A percentile compares a stretch with the other conserved stretches of the same genome.
Conservation (phyloP, 2,329 filamentous ascomycete species). For the Microsporum audouinii region DNA sequence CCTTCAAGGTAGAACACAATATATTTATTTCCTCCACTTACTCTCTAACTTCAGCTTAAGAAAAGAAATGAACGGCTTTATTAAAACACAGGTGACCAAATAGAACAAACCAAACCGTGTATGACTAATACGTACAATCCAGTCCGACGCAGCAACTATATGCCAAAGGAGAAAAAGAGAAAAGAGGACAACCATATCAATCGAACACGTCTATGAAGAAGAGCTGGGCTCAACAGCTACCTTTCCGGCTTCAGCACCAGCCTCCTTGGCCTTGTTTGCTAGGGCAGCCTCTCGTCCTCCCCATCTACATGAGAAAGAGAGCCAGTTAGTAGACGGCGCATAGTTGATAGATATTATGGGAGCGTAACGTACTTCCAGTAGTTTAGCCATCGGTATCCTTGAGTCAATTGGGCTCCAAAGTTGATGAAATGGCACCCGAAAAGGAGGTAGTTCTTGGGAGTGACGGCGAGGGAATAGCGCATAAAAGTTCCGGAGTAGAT, state of each 20-base stretch:
- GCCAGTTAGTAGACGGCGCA: background rate
- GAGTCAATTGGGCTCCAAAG: constrained; percentile 49
- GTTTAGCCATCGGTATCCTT: constrained; percentile 51
- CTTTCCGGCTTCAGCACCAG: constrained; percentile 20
- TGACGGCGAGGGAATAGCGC: constrained; percentile 54
- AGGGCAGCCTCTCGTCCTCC: constrained; percentile 33
- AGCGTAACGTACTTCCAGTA: constrained; percentile 43
- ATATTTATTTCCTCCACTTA: background rate
- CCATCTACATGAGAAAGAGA: constrained; percentile 22
- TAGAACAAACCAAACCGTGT: constrained; percentile 3
- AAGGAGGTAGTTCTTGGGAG: constrained; percentile 54
- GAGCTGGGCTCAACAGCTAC: constrained; percentile 18
- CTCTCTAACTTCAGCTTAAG: background rate
- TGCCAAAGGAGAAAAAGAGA: constrained; percentile 3
- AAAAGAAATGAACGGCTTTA: constrained; percentile 10
- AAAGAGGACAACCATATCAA: background rate
- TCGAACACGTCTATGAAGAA: constrained; percentile 2
- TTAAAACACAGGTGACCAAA: constrained; percentile 4
- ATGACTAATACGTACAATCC: constrained; percentile 3
- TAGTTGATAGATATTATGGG: no score
- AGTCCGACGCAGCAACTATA: constrained; percentile 1
- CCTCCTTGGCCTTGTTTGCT: constrained; percentile 22
- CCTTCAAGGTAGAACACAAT: background rate
- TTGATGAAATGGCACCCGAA: constrained; percentile 58
- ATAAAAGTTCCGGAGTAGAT: constrained; percentile 55